Evolutionary conservation across 371 early-diverging fungal species (phyloP).

Genomic region (Rhizopus delemar): DNA sequence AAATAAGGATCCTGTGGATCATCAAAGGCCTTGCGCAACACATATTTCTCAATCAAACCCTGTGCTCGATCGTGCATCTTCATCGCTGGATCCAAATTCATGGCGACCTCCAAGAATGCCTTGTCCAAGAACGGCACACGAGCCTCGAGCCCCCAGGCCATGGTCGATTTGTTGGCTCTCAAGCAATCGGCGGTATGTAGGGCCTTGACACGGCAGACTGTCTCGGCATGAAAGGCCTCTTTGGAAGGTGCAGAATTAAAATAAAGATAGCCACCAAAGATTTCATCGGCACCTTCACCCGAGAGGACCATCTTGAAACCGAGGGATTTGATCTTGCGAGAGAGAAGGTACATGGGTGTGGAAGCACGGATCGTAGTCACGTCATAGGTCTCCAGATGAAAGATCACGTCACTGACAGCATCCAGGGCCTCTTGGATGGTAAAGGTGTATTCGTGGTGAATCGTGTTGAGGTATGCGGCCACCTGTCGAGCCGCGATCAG

Average conservation of each 20-base stretch:
- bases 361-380: conserved; percentile 97
- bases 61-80: conserved; percentile 70
- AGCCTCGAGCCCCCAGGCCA: conserved; percentile 98
- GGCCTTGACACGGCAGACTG: conserved; percentile 88
- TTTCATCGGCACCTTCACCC: conserved; percentile 96
- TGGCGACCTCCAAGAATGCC: conserved; percentile 84
- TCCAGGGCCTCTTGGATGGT: conserved; percentile 94
- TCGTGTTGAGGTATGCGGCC: conserved; percentile 83
- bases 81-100: conserved; percentile 79
- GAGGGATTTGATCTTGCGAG: conserved; percentile 94
- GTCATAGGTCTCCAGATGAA: conserved; percentile 96
- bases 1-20: conserved; percentile 82
- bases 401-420: conserved; percentile 91
- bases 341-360: conserved; percentile 95
- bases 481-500: conserved; percentile 88
- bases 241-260: conserved; percentile 92
- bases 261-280: conserved; percentile 96
- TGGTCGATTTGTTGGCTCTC: conserved; percentile 97
- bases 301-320: conserved; percentile 98
- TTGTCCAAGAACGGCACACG: conserved; percentile 96
- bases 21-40: conserved; percentile 77
- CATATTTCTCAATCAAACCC: conserved; percentile 84
- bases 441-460: conserved; percentile 94
- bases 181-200: conserved; percentile 93
- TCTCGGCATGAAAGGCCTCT: conserved; percentile 83